Conservation (phyloP, 1,139 yeast genomes). For the Hemisphaericaspora lyxosophila region DNA sequence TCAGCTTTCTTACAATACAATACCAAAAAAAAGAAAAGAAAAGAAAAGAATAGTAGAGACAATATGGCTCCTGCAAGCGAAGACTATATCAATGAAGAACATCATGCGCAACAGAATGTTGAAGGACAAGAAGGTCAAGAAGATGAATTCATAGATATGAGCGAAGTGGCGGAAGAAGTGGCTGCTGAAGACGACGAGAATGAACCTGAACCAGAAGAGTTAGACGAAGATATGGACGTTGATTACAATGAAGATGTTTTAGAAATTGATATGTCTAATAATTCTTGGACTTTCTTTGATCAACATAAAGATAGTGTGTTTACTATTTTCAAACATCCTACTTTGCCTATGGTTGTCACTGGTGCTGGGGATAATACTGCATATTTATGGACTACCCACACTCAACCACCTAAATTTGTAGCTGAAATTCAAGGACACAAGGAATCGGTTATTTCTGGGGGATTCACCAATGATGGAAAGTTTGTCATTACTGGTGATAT, state of each 20-base stretch:
- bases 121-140: conserved; percentile 19
- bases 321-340: conserved; percentile 75
- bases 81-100: background rate
- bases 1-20: too few species aligned
- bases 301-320: conserved; percentile 83
- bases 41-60: too few species aligned
- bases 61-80: background rate
- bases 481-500: conserved; percentile 87
- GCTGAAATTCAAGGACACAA: conserved; percentile 75
- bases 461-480: conserved; percentile 79
- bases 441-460: conserved; percentile 85
- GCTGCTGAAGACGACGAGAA: conserved; percentile 36
- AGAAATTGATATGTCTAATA: conserved; percentile 74
- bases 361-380: conserved; percentile 94
- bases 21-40: too few species aligned
- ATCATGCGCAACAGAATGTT: background rate
- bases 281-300: conserved; percentile 87
- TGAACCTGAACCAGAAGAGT: conserved; percentile 43
- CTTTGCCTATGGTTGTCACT: conserved; percentile 70
- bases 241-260: conserved; percentile 33
- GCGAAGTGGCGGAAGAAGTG: conserved; percentile 64
- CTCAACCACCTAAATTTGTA: conserved; percentile 77
- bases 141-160: conserved; percentile 53
- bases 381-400: conserved; percentile 87
- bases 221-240: conserved; percentile 28